These are phyloP conservation scores for Fusarium dlaminii DNA, from an alignment of 2,329 filamentous ascomycete genomes.

Conservation along the genomic window DNA sequence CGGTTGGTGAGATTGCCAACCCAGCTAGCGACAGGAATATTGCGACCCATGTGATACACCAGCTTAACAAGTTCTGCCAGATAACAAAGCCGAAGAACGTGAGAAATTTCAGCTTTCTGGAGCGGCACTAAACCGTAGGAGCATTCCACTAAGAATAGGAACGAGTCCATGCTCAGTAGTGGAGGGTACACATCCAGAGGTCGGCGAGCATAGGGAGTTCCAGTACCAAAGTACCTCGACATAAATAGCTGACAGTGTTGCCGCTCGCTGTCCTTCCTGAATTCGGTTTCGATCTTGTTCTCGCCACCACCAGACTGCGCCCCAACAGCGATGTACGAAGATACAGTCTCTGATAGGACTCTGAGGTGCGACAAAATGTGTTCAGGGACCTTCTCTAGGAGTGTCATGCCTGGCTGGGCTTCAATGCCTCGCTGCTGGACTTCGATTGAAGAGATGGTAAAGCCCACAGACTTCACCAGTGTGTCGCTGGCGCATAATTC, in stretches of 20 bases:
- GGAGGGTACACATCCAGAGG: conserved; percentile 62
- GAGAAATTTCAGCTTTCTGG: conserved; percentile 76
- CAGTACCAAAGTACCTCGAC: conserved; percentile 60
- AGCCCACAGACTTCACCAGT: conserved; percentile 75
- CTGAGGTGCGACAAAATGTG: conserved; percentile 87
- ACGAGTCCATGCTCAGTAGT: conserved; percentile 75
- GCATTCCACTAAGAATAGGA: conserved; percentile 83
- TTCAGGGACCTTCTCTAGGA: conserved; percentile 86
- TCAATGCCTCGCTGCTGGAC: conserved; percentile 90
- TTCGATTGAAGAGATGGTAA: conserved; percentile 87
- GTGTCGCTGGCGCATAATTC: conserved; percentile 66
- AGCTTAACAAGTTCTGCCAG: conserved; percentile 91
- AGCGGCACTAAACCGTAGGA: conserved; percentile 75
- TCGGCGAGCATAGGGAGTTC: conserved; percentile 51
- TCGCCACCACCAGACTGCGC: conserved; percentile 69
- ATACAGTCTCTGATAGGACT: conserved; percentile 86
- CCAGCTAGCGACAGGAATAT: conserved; percentile 62
- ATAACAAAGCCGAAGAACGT: conserved; percentile 87
- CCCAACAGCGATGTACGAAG: conserved; percentile 84
- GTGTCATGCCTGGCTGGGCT: conserved; percentile 74
- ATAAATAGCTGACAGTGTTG: conserved; percentile 83
- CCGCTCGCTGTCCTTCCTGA: conserved; percentile 71
- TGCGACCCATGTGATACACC: conserved; percentile 67
- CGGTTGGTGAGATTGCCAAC: conserved; percentile 56
- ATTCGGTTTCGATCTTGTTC: conserved; percentile 72